These are phyloP conservation scores for Zychaea mexicana DNA, from an alignment of 371 early-diverging fungal species.

Conservation along the genomic window DNA sequence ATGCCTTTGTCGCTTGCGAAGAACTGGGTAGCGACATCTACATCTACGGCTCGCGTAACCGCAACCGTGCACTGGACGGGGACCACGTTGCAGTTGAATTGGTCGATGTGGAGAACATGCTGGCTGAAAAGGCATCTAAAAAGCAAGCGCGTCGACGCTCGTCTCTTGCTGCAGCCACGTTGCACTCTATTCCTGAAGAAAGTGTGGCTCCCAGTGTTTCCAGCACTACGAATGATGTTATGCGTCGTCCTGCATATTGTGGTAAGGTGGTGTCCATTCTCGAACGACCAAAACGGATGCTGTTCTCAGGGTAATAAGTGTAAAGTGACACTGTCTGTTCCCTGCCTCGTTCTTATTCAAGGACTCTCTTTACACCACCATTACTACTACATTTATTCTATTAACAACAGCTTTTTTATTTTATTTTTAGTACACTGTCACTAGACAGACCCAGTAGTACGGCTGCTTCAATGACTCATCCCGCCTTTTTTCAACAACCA, in stretches of 20 bases:
- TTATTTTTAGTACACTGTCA: slow-evolving; percentile 24
- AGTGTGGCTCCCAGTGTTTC: background rate
- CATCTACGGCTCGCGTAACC: slow-evolving; percentile 61
- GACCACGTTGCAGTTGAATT: slow-evolving; percentile 70
- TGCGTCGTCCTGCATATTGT: slow-evolving; percentile 23
- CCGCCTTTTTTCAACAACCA: background rate
- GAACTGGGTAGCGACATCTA: slow-evolving; percentile 45
- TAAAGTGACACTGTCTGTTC: background rate
- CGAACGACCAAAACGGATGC: slow-evolving; percentile 30
- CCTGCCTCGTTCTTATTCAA: background rate
- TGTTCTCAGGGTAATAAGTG: slow-evolving; percentile 35
- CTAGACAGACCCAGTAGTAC: slow-evolving; percentile 29
- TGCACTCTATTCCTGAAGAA: slow-evolving; percentile 30
- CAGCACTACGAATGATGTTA: background rate
- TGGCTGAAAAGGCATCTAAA: slow-evolving; percentile 32
- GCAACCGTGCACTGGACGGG: slow-evolving; percentile 78
- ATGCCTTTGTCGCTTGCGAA: slow-evolving; percentile 70
- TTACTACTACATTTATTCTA: too few species aligned
- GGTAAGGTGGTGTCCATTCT: slow-evolving; percentile 38
- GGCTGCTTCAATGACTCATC: background rate
- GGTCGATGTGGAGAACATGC: slow-evolving; percentile 51
- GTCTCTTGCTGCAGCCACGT: slow-evolving; percentile 11
- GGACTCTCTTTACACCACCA: too few species aligned
- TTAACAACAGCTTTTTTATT: background rate
- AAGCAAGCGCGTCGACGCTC: slow-evolving; percentile 26